Base-by-base conservation (phyloP, 1,284 basidiomycete genomes). In the Ganoderma lucidum region DNA sequence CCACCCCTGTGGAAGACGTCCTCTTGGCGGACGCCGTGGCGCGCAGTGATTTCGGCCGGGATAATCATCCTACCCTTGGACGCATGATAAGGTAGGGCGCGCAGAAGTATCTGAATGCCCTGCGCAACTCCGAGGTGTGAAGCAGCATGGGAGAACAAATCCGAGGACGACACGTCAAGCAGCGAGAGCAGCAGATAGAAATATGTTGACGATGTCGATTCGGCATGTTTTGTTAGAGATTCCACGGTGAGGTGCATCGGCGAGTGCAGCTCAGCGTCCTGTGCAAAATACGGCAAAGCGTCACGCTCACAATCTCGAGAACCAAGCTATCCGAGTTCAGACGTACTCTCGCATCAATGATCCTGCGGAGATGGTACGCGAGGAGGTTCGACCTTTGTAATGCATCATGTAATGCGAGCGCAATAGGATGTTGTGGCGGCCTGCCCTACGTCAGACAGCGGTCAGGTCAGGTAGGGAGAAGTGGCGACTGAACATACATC, bases 341-440 rank as follows among this genome's bases (percentile, higher is more conserved):
- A 85, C 92, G 68, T 77, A 96, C 95, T 77, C 95, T 86, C 39
- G 93, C 93, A 80, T 96, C 95, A 72, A 97, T 87, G 77, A 97
- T 92, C 72, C 95, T 88, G 78, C 90, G 92, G 65, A 97, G 84
- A 78, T 96, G 93, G 78, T 97, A 96, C 35, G 86, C 79, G 41
- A 90, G 87, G 41, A 94, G 77, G 71, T 86, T 86, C 23, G 81
- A 79, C 59, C 74, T 78, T 71, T 85, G 82, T 42, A 85, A 87
- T 12, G 89, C 85, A 70, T 92, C 87, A 74, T 89, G 82, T 58
- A 97, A 81, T 32, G 93, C 92, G 23, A 94, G 83, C 1, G 93
- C 93, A 63, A 96, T 90, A 6, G 96, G 96, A 80, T 96, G 95
- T 70, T 88, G 88, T 48, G 93, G 93, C 28, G 93, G 91, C 76